Base-by-base conservation (phyloP, 306 rosid genomes). In the Trifolium fragiferum region DNA sequence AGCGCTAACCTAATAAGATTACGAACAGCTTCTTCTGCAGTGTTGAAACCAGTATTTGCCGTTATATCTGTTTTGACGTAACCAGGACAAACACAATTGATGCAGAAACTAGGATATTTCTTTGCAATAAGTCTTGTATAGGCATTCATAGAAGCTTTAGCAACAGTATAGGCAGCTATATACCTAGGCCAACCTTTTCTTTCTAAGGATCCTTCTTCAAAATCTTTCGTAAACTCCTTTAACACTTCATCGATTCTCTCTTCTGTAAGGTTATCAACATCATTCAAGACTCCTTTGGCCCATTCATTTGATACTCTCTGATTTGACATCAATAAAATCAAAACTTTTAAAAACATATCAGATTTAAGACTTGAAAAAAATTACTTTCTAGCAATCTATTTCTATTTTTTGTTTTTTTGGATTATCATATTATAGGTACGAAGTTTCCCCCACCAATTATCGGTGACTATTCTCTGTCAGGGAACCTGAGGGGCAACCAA, bases 61-160 rank as follows among this genome's bases (percentile, higher is more conserved):
- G 49, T 79, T 12, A 85, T 16, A 63, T 85, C 84, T 0, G 84
- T 82, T 60, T 76, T 85, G n/a, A 82, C 80, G 46, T 37, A 79
- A 8, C 84, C 86, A 63, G 86, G 89, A 6, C 78, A 82, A 53
- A 85, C 70, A 51, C 72, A 0, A 50, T 73, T 82, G 68, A 79
- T 79, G 70, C 73, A 62, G 8, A 82, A 6, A 10, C 6, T 55
- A 0, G 78, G 78, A 1, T 67, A 49, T 63, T 80, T 76, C 70
- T 68, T 85, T 1, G 86, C 80, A 10, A 73, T 44, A 65, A 79
- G 68, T 67, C 86, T 85, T 1, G 89, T 72, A 2, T 85, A 79
- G 0, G 76, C 80, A 79, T 41, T 76, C 82, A 85, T 0, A 4
- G 72, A 62, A 21, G 62, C 82, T 76, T 84, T 84, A 0, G 80